Evolutionary conservation across 1,284 basidiomycete species (phyloP).

Genomic region (Farysia itapuensis): DNA sequence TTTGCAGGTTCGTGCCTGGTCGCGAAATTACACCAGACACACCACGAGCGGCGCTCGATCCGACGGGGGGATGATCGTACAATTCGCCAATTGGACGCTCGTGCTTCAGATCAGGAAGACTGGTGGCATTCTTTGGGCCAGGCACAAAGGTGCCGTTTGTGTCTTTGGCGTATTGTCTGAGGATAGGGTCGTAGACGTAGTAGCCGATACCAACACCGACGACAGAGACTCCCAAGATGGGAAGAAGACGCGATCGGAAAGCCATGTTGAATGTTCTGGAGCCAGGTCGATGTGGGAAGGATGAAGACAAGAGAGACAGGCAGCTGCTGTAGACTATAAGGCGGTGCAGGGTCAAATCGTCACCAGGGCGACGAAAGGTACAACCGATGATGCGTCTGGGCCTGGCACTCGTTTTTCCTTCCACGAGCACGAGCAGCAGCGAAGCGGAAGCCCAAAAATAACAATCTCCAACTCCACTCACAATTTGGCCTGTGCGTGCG

Average conservation of each 20-base stretch:
- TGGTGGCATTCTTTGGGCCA: conserved; percentile 18
- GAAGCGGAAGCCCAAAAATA: too few species aligned
- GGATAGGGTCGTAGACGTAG: conserved; percentile 41
- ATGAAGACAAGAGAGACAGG: too few species aligned
- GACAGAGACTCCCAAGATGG: conserved; percentile 27
- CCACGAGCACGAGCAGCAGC: too few species aligned
- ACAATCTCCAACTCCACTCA: too few species aligned
- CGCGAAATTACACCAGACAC: conserved; percentile 24
- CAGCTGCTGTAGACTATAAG: too few species aligned
- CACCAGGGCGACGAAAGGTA: too few species aligned
- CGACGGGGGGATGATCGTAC: conserved; percentile 29
- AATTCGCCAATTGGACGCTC: conserved; percentile 16
- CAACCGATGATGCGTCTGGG: too few species aligned
- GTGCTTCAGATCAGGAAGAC: conserved; percentile 31
- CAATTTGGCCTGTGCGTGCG: too few species aligned
- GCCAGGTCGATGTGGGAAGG: too few species aligned
- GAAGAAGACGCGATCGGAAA: conserved; percentile 31
- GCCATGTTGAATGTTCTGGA: conserved; percentile 30
- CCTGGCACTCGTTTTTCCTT: too few species aligned
- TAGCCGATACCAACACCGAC: conserved; percentile 38
- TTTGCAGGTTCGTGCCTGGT: conserved; percentile 28
- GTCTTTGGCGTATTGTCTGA: conserved; percentile 33
- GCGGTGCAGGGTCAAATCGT: too few species aligned
- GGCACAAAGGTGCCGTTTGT: conserved; percentile 33
- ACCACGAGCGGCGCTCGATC: conserved; percentile 32